Evolutionary conservation across 202 grass and related monocot species (phyloP).

Genomic region (Panicum virgatum): DNA sequence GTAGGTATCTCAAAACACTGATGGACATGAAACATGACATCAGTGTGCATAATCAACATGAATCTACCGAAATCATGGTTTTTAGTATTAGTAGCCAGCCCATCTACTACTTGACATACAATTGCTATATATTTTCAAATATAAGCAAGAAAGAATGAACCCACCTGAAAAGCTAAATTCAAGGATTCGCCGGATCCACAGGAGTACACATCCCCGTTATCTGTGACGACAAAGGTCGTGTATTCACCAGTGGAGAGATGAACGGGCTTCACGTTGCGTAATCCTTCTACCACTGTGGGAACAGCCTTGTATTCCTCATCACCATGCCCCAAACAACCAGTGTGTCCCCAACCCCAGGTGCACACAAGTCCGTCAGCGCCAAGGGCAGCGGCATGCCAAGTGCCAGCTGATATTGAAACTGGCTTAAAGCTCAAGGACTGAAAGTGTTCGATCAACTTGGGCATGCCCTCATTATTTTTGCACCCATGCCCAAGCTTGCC

Average conservation of each 20-base stretch:
- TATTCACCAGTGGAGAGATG: slow-evolving; percentile 64
- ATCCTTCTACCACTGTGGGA: slow-evolving; percentile 55
- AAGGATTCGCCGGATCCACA: slow-evolving; percentile 52
- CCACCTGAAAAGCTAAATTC: slow-evolving; percentile 47
- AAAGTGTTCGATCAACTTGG: slow-evolving; percentile 62
- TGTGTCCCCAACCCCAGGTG: slow-evolving; percentile 72
- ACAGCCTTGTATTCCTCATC: slow-evolving; percentile 52
- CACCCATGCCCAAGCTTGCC: slow-evolving; percentile 80
- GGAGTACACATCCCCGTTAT: slow-evolving; percentile 64
- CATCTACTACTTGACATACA: background rate
- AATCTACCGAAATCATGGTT: background rate
- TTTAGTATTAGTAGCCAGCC: background rate
- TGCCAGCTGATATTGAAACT: slow-evolving; percentile 58
- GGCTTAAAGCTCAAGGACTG: slow-evolving; percentile 57
- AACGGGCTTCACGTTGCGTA: slow-evolving; percentile 51
- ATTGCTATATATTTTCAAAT: background rate
- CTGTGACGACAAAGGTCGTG: slow-evolving; percentile 60
- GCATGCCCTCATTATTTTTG: slow-evolving; percentile 35
- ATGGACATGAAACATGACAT: background rate
- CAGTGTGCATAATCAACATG: background rate
- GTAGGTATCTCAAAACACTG: background rate
- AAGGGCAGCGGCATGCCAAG: slow-evolving; percentile 65
- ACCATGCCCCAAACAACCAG: slow-evolving; percentile 72
- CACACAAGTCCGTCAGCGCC: slow-evolving; percentile 56
- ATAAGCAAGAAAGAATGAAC: slow-evolving; percentile 9